Evolutionary conservation across 2,329 filamentous ascomycete genomes (phyloP).

Genomic region (Biscogniauxia sp.): DNA sequence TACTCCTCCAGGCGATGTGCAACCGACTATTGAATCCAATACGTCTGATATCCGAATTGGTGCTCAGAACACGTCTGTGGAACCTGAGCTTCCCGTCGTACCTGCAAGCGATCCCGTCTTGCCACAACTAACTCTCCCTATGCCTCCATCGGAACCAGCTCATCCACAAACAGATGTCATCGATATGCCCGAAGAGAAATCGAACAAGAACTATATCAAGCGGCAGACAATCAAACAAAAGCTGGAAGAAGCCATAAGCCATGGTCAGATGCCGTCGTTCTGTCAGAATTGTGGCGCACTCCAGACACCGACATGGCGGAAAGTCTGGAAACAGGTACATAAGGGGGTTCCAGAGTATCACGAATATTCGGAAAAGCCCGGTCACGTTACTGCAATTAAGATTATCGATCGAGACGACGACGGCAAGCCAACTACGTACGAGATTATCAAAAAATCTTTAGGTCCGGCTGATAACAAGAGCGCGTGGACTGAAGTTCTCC

Average conservation of each 20-base stretch:
- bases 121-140: slow-evolving; percentile 30
- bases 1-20: slow-evolving; percentile 8
- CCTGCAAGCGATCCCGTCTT: slow-evolving; percentile 48
- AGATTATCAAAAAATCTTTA: slow-evolving; percentile 75
- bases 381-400: slow-evolving; percentile 72
- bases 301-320: slow-evolving; percentile 94
- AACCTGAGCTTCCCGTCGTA: slow-evolving; percentile 34
- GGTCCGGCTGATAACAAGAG: slow-evolving; percentile 61
- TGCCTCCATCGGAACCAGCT: slow-evolving; percentile 37
- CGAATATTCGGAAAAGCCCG: slow-evolving; percentile 70
- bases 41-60: neutral
- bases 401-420: slow-evolving; percentile 61
- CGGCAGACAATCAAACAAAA: slow-evolving; percentile 61
- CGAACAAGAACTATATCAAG: slow-evolving; percentile 63
- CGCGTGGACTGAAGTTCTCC: slow-evolving; percentile 66
- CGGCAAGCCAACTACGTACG: slow-evolving; percentile 63
- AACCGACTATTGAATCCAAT: slow-evolving; percentile 6
- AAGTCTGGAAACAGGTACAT: slow-evolving; percentile 79
- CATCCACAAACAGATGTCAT: slow-evolving; percentile 44
- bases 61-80: slow-evolving; percentile 10
- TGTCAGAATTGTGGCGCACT: slow-evolving; percentile 94
- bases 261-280: slow-evolving; percentile 81
- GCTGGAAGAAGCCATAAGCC: slow-evolving; percentile 63
- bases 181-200: slow-evolving; percentile 36
- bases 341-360: slow-evolving; percentile 68